Evolutionary conservation across 2,329 filamentous ascomycete species (phyloP), one percentile per base, ranked within the genome.

Genomic region (Penicillium freii): DNA sequence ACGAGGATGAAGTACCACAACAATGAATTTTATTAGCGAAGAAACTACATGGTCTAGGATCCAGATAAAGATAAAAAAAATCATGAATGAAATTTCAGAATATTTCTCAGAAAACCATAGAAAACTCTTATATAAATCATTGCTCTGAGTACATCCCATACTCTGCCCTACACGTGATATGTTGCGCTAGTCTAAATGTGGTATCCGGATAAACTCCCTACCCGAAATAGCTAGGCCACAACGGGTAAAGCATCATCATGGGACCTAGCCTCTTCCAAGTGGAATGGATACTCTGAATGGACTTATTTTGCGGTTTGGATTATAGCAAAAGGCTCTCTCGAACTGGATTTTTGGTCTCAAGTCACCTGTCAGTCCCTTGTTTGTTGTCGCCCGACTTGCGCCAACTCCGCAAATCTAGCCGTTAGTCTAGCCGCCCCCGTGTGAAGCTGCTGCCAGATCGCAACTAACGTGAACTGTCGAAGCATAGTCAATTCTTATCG

Each of bases 241-340:
- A 62, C 13, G 19, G 66, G 68, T 47, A 68, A 70, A 64, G 65
- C 62, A 68, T 69, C 68, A 70, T 62, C 66, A 70, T 65, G 57
- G 56, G 59, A 55, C 40, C 58, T 59, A 60, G 57, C 62, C 40
- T 61, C 47, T 58, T 56, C 52, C 45, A 62, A 57, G 52, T 47
- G 45, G 51, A 42, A 48, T 61, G 31, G 52, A 57, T 53, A 21
- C 38, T 44, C 36, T 54, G 31, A 53, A 53, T 42, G 42, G 51
- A 13, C 46, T 49, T 21, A 34, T 47, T 48, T 56, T 34, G 43
- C 36, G 29, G 29, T 43, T 57, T 47, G 43, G 29, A 23, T 36
- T 29, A 15, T 25, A 57, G 34, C 54, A 40, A 27, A 29, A 44
- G 36, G 21, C 25, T 19, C 15, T 25, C 33, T 38, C 7, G 31